Conservation (phyloP, 768 basidiomycete genomes). For the Tricholoma saponaceum region DNA sequence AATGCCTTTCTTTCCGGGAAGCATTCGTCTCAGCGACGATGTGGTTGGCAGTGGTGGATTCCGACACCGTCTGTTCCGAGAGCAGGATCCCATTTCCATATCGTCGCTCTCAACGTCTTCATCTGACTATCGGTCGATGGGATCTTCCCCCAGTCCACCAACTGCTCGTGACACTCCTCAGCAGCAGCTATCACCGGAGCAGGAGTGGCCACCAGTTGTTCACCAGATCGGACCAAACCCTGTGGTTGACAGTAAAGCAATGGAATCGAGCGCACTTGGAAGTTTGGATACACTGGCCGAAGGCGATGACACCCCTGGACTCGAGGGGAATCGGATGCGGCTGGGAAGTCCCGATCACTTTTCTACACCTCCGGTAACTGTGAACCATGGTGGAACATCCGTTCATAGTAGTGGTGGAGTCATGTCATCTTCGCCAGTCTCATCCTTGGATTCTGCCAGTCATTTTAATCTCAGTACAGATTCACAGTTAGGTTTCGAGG, state of each 20-base stretch:
- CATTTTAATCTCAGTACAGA: constrained; percentile 52
- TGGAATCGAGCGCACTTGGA: constrained; percentile 48
- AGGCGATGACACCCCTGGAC: constrained; percentile 43
- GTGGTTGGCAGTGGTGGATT: constrained; percentile 43
- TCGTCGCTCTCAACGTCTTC: constrained; percentile 59
- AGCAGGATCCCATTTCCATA: constrained; percentile 44
- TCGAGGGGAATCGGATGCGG: constrained; percentile 19
- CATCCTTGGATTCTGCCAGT: constrained; percentile 73
- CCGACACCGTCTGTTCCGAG: constrained; percentile 41
- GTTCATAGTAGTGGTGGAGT: constrained; percentile 41
- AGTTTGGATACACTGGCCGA: constrained; percentile 54
- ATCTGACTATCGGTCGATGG: constrained; percentile 62
- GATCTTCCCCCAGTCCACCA: constrained; percentile 67
- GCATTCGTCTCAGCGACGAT: constrained; percentile 53
- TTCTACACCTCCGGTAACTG: constrained; percentile 44
- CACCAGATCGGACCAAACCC: constrained; percentile 43
- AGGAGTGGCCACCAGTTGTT: constrained; percentile 41
- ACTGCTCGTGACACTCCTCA: constrained; percentile 31
- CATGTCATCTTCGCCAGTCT: constrained; percentile 70
- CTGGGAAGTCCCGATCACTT: constrained; percentile 34
- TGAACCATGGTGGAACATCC: constrained; percentile 32
- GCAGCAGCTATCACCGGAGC: constrained; percentile 30
- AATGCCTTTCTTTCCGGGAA: constrained; percentile 81
- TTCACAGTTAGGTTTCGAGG: constrained; percentile 51
- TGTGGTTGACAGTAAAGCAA: constrained; percentile 30